Evolutionary conservation across 495 filamentous ascomycete genomes (phyloP), one percentile per base, ranked within the genome.

Genomic region (Trichoderma reesei): DNA sequence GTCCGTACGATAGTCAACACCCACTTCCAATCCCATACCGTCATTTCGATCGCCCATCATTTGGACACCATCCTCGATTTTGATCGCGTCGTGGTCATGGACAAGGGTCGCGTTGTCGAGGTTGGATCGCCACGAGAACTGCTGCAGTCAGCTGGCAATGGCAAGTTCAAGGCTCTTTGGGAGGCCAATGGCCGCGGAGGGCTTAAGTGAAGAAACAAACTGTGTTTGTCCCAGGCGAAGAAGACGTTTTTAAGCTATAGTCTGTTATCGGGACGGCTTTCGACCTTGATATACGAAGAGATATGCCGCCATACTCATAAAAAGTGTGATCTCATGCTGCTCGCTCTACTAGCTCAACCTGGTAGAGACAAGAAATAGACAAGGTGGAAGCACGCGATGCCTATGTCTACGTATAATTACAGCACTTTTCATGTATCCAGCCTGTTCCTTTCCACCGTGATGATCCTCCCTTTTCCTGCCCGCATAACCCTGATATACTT

Each of bases 21-120:
- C 18, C 73, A 75, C 7, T 77, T 77, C 41, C 54, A 70, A 18
- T 59, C 66, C 20, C 71, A 76, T 48, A 82, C 79, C 7, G 71
- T 80, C n/a, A 72, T 82, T 20, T 71, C 75, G 0, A 71, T 82
- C 36, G 68, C 76, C 0, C 79, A 82, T 67, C 67, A 75, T 16
- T 64, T 80, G 1, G 72, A 73, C 0, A 77, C 73, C 5, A 76
- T 81, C 41, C 66, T 73, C 39, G 71, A 74, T 20, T 79, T 73
- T 62, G 79, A 82, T 18, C 63, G 63, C 14, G 63, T 64, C 33
- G 34, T 64, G 36, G 51, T 64, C 14, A 38, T 64, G 14, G 63
- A 64, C 9, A 64, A 64, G 54, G 63, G 48, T 16, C 59, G 63
- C 13, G 51, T 64, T 18, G 63, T 64, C 20, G 63, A 64, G n/a